Evolutionary conservation across 108 stramenopile genomes (phyloP), one percentile per base, ranked within the genome.

Genomic region (Pseudonitzschia multiseries): DNA sequence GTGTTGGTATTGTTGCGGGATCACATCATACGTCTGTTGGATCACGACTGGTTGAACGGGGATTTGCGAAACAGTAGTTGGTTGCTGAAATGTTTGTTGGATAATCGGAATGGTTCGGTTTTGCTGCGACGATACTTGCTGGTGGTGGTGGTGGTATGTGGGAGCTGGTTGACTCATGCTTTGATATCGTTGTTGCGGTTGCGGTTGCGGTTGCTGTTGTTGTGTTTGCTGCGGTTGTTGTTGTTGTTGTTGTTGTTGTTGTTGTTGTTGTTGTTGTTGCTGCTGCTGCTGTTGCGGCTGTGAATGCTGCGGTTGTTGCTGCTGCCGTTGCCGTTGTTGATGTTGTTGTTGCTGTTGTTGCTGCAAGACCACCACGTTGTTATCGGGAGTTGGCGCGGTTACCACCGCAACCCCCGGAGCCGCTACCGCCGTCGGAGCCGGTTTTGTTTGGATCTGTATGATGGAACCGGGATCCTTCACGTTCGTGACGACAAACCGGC

Each of bases 401-500:
- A 14, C 46, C 2, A 48, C 46, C 2, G 46, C 18, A 2, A 48
- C 32, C 31, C 6, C 57, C 20, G 57, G 32, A 14, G 17, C 31
- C 31, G 41, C 21, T 4, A 4, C n/a, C 1, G 41, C 42, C 46
- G 71, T 41, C 1, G 36, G n/a, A 14, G 36, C 24, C 40, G 59
- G 28, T 21, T 15, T n/a, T 32, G 59, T 46, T 78, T 44, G 42
- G 28, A 50, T 65, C 44, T 42, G 43, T 48, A 50, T 44, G 40
- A 73, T 64, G 0, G 73, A 43, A 18, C 43, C 64, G 14, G 76
- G 74, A 40, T 79, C 75, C 36, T 68, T 72, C 26, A 79, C 78
- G 53, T 75, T 79, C 6, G 76, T 77, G 24, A 84, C 72, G 6
- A 84, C 42, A 74, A 84, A 84, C 40, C 83, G 42, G 1, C 83